Evolutionary conservation across 306 rosid genomes (phyloP).

Genomic region (Purshia tridentata): DNA sequence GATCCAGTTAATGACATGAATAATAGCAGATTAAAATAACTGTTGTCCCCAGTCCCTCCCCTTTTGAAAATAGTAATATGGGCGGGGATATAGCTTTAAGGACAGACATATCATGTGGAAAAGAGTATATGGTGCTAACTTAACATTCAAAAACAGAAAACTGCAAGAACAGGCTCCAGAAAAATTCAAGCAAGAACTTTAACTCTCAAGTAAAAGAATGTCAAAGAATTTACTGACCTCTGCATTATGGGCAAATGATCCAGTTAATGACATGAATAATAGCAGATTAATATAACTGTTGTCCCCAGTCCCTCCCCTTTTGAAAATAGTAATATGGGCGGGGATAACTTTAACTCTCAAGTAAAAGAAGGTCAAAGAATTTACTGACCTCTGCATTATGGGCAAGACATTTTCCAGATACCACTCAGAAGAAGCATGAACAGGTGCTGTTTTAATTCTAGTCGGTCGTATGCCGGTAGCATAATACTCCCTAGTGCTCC

Average conservation of each 20-base stretch:
- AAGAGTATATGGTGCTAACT: not conserved
- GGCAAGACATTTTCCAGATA: constrained; percentile 91
- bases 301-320: not conserved
- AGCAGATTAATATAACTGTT: no score
- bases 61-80: not conserved
- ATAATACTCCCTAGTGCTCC: constrained; percentile 95
- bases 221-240: constrained; percentile 51
- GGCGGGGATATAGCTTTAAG: not conserved
- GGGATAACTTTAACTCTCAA: constrained; percentile 28
- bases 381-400: constrained; percentile 68
- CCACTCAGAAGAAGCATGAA: constrained; percentile 83
- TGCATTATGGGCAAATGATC: constrained; percentile 57
- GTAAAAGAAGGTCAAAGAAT: not conserved
- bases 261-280: not conserved
- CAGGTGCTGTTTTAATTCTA: constrained; percentile 86
- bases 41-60: not conserved
- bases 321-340: not conserved
- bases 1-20: not conserved
- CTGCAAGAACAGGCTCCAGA: constrained; percentile 23
- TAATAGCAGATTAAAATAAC: no score
- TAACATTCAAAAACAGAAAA: not conserved
- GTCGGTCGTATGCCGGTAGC: constrained; percentile 67
- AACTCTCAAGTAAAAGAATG: not conserved
- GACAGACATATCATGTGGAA: not conserved
- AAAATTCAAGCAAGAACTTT: not conserved